phyloP scores from a whole-genome alignment of 1,284 basidiomycete genomes.

The Calocybe gambosa region DNA sequence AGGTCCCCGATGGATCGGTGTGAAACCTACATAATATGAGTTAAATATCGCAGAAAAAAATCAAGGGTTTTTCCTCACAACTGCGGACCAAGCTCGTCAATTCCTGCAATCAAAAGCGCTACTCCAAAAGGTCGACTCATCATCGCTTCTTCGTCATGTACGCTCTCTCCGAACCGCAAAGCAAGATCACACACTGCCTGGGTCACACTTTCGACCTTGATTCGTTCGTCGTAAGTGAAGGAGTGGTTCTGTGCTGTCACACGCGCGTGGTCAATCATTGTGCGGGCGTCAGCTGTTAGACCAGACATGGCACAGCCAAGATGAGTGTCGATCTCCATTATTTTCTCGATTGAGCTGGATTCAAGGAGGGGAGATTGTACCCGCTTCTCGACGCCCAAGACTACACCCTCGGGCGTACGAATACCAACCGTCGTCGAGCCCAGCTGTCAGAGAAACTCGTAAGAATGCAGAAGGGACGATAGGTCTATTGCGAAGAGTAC shows the following conservation, averaged over 20 bases:
- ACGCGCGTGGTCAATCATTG: constrained; percentile 99
- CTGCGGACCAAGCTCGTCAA: constrained; percentile 95
- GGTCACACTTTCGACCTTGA: constrained; percentile 95
- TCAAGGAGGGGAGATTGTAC: constrained; percentile 96
- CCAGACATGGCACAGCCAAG: constrained; percentile 99
- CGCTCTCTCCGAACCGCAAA: constrained; percentile 96
- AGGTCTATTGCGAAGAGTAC: constrained; percentile 34
- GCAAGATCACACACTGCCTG: constrained; percentile 99
- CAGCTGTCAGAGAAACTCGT: constrained; percentile 49
- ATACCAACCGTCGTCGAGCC: constrained; percentile 98
- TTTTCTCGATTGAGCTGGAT: constrained; percentile 96
- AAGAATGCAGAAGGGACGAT: background rate
- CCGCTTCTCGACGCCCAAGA: constrained; percentile 97
- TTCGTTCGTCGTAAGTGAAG: constrained; percentile 96
- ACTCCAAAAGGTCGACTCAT: constrained; percentile 99
- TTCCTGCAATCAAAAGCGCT: constrained; percentile 92
- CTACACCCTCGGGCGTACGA: constrained; percentile 80
- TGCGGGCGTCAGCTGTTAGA: constrained; percentile 95
- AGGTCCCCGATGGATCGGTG: constrained; percentile 99
- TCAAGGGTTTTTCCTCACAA: constrained; percentile 50
- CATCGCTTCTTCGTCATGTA: constrained; percentile 97
- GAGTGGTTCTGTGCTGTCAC: constrained; percentile 94
- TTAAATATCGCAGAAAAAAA: constrained; percentile 9
- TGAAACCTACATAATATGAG: constrained; percentile 63
- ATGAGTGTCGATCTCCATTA: constrained; percentile 98